These are phyloP conservation scores for Beta vulgaris DNA, from an alignment of 148 eudicot genomes.

Conservation along the genomic window DNA sequence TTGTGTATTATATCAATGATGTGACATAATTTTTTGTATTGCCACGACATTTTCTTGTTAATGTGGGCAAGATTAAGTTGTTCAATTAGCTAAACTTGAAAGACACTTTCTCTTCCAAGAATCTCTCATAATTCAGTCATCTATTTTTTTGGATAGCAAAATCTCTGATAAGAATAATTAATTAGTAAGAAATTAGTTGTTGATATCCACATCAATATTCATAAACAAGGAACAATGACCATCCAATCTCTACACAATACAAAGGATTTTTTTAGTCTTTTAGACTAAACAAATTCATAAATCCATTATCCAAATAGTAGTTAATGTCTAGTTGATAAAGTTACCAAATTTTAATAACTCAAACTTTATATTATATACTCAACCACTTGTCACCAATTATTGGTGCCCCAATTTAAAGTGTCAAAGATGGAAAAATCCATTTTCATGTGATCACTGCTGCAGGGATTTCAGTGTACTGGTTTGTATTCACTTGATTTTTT, in stretches of 20 bases:
- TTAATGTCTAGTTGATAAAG: slow-evolving; percentile 22
- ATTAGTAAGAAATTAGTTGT: neutral
- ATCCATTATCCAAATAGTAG: slow-evolving; percentile 1
- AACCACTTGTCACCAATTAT: slow-evolving; percentile 32
- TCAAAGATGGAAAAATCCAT: slow-evolving; percentile 5
- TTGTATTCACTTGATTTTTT: neutral
- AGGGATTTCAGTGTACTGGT: slow-evolving; percentile 6
- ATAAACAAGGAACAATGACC: slow-evolving; percentile 20
- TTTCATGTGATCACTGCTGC: slow-evolving; percentile 17
- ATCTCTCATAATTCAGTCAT: no score
- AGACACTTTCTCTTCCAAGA: neutral
- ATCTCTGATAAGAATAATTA: neutral
- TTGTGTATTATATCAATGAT: slow-evolving; percentile 19
- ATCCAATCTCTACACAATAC: neutral
- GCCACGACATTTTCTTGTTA: slow-evolving; percentile 21
- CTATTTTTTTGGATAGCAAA: no score
- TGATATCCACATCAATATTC: neutral
- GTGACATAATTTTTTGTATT: neutral
- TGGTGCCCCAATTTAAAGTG: slow-evolving; percentile 18
- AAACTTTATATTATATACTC: slow-evolving; percentile 14
- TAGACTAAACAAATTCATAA: slow-evolving; percentile 1
- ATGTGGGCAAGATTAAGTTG: neutral
- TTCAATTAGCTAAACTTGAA: neutral
- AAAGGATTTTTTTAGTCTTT: neutral
- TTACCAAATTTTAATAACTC: slow-evolving; percentile 17